These are phyloP conservation scores for Blepharisma undulans DNA, from an alignment of 169 alveolate genomes.

Conservation along the genomic window DNA sequence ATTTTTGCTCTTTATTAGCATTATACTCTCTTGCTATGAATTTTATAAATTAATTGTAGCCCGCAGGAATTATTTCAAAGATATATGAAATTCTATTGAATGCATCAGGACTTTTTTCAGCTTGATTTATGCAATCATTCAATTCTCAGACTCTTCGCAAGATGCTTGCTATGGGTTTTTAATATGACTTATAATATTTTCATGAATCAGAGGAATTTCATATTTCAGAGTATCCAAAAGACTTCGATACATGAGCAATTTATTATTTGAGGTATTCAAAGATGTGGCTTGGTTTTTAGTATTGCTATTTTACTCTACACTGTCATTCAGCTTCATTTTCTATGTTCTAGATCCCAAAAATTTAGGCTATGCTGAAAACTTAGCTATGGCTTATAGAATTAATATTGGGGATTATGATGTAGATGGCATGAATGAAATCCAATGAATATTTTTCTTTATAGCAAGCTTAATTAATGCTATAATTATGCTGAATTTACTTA, in stretches of 20 bases:
- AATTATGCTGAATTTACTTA: constrained; percentile 25
- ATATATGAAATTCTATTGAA: not conserved
- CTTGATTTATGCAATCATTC: not conserved
- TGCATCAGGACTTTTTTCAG: not conserved
- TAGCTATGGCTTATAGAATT: not conserved
- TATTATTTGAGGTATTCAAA: constrained; percentile 10
- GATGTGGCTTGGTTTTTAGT: not conserved
- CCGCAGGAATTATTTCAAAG: not conserved
- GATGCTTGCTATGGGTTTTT: not conserved
- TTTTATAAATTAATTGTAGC: not conserved
- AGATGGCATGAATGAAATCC: not conserved
- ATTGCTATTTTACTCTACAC: not conserved
- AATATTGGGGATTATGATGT: not conserved
- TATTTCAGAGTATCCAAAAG: not conserved
- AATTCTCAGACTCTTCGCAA: not conserved
- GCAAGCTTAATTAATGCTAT: not conserved
- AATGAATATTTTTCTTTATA: not conserved
- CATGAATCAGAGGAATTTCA: constrained; percentile 12
- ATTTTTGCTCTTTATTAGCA: not conserved
- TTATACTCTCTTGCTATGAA: not conserved
- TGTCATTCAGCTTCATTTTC: not conserved
- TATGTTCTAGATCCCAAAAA: not conserved
- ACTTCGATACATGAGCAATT: not conserved
- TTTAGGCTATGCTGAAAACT: not conserved
- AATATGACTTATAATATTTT: not conserved